Evolutionary conservation across 495 filamentous ascomycete species (phyloP), one percentile per base, ranked within the genome.

Genomic region (Aspergillus saccharolyticus): DNA sequence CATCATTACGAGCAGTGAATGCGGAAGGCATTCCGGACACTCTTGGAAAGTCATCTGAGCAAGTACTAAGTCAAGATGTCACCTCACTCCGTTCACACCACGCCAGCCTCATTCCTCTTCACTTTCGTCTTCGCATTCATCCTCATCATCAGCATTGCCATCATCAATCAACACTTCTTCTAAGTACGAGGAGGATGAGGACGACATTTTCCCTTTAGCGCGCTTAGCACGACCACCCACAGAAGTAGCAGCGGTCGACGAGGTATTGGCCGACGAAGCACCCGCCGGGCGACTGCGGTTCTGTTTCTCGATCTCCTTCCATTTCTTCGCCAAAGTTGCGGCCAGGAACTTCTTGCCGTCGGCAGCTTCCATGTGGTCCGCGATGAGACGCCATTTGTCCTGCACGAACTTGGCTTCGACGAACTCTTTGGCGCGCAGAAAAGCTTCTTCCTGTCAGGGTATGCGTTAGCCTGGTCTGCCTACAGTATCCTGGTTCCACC

Each of bases 371-470:
- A 69, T 63, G 8, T 33, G 39, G 9, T 63, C 60, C 0, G 56
- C 46, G 42, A 69, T 65, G 8, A 33, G 33, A 21, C 33, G 3
- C 66, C 66, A 69, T 28, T 67, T 66, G 15, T 66, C 64, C 30
- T 18, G 16, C 44, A 65, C 64, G 30, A 66, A 65, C 20, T 52
- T 61, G 6, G 65, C 64, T 21, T 69, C 66, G 52, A 69, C 44
- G 18, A 65, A 54, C 18, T 59, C 62, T 25, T 69, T 69, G 4
- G 55, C 18, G n/a, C 47, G 24, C 0, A 63, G 39, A 10, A 69
- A 58, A 15, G 50, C 55, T 3, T 18, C 30, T 45, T 57, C 62
- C 66, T 64, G 22, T 21, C n/a, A n/a, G n/a, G 15, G 42, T 24
- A 16, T 55, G 28, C 16, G 28, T 28, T 43, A 51, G 22, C 43